A percentile compares a stretch with the other conserved stretches of the same genome.
phyloP scores from a whole-genome alignment of 257 asterid species.

The Solanum chiquidenum region DNA sequence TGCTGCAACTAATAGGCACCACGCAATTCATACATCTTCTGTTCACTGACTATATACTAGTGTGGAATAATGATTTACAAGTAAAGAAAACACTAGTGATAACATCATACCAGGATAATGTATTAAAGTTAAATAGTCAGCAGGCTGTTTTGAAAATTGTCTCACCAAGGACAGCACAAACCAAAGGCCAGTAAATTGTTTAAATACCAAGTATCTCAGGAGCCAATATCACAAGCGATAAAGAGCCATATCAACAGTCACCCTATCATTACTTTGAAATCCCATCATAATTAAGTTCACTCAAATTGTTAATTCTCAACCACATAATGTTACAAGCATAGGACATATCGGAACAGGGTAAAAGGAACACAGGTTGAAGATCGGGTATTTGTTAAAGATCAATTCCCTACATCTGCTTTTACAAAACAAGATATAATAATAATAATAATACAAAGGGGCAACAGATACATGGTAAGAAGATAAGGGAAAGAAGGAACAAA shows the following conservation, averaged over 20 bases:
- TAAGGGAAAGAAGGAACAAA: neutral
- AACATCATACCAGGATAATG: neutral
- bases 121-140: neutral
- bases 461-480: neutral
- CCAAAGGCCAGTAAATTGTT: neutral
- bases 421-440: conserved; percentile 3
- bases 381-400: conserved; percentile 5
- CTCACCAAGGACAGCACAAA: neutral
- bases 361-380: neutral
- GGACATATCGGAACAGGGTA: neutral
- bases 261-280: neutral
- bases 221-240: neutral
- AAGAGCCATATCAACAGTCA: neutral
- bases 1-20: neutral
- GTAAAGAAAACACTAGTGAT: neutral
- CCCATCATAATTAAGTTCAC: neutral
- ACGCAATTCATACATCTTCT: neutral
- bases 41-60: too few species aligned
- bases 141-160: neutral
- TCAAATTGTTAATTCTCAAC: neutral
- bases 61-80: neutral
- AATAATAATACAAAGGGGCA: conserved; percentile 1
- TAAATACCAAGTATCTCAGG: neutral
- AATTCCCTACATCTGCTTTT: conserved; percentile 20
- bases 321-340: neutral